These are phyloP conservation scores for Xylaria acuta DNA, from an alignment of 495 filamentous ascomycete genomes.

Conservation along the genomic window DNA sequence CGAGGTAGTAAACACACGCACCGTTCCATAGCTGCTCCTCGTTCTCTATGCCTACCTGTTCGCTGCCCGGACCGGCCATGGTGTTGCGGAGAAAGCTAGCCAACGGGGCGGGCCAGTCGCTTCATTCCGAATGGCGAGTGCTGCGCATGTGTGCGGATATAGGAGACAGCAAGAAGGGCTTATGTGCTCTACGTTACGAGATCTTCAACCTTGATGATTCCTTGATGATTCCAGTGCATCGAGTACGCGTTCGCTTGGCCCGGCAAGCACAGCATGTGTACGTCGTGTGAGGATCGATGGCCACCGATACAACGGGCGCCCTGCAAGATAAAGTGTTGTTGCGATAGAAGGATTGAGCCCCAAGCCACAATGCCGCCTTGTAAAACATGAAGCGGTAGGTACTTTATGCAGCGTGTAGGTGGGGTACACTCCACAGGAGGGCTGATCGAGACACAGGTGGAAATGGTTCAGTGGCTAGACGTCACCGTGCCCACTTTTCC, in stretches of 20 bases:
- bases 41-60: slow-evolving; percentile 68
- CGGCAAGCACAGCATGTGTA: background rate
- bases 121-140: slow-evolving; percentile 26
- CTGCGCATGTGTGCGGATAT: slow-evolving; percentile 13
- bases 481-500: slow-evolving; percentile 6
- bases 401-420: background rate
- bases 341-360: background rate
- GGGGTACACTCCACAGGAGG: background rate
- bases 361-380: background rate
- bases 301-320: background rate
- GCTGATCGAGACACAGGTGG: background rate
- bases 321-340: background rate
- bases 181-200: background rate
- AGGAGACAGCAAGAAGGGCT: background rate
- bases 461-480: background rate
- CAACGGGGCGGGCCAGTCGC: slow-evolving; percentile 13
- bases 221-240: background rate
- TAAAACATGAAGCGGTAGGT: background rate
- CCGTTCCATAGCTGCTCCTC: slow-evolving; percentile 95
- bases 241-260: slow-evolving; percentile 5
- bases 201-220: background rate
- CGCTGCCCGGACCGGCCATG: slow-evolving; percentile 67
- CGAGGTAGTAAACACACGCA: slow-evolving; percentile 48
- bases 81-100: slow-evolving; percentile 32
- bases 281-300: slow-evolving; percentile 1